Base-by-base conservation (phyloP, 2,329 filamentous ascomycete species). In the Bipolaris gigantea region DNA sequence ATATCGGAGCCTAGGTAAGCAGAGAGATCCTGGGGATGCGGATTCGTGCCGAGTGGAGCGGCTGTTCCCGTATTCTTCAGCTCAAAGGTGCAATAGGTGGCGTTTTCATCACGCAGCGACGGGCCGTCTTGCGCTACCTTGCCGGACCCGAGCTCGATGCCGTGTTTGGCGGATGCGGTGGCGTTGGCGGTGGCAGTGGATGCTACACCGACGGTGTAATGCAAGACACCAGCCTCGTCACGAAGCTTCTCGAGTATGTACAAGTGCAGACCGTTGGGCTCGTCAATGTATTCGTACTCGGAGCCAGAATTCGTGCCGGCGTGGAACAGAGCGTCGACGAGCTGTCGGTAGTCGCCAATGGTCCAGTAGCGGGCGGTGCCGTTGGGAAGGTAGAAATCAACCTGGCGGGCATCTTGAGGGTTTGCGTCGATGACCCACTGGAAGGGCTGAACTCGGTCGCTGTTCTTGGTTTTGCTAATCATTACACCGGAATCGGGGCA, bases 381-480 rank as follows among this genome's bases (percentile, higher is more conserved):
- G 47, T 82, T 77, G 1, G 81, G 80, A 0, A 76, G 72, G 61
- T 75, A 70, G 57, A 81, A 83, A 60, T 83, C 80, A 5, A 81
- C 67, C 0, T 82, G 73, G 9, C 72, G 64, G 43, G 83, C 80
- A 51, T 83, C 80, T 55, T 82, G 71, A 0, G 81, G 80, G 63
- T 83, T 81, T 2, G 81, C 81, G 56, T 83, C 81, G 35, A 83
- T 80, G 21, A 75, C 75, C 80, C 81, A 83, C 55, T 83, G 80
- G 73, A 83, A 83, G 0, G 81, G 81, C 57, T 73, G 65, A 2
- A 48, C 25, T 4, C 60, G 56, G 56, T 77, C 77, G 16, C 51
- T 57, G 53, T 80, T 73, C 66, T 80, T 82, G 19, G 79, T 80
- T 72, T 83, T 83, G 73, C 76, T 80, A 46, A 83, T 77, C 75